Percentiles rank a stretch among this genome's conserved stretches.
phyloP scores from a whole-genome alignment of 495 filamentous ascomycete species.

The Aspergillus sclerotioniger region DNA sequence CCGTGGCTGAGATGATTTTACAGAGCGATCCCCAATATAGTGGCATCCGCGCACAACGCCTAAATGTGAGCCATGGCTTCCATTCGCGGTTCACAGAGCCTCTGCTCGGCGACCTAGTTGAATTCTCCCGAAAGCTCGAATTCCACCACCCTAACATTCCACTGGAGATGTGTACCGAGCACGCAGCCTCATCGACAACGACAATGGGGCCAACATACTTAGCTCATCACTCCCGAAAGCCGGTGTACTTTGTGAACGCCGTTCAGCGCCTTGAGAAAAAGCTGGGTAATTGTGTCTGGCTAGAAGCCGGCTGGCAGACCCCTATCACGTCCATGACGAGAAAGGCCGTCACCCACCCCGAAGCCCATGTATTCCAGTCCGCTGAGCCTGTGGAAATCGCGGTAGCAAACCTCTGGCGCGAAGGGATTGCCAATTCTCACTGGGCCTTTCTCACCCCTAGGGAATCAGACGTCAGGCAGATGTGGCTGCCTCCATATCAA shows the following conservation, averaged over 20 bases:
- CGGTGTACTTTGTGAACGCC: background rate
- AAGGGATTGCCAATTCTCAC: background rate
- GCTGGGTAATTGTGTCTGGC: background rate
- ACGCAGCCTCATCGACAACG: background rate
- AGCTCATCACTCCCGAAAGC: background rate
- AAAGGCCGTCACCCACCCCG: background rate
- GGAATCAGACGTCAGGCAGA: background rate
- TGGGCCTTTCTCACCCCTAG: background rate
- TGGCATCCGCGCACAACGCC: background rate
- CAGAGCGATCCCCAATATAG: background rate
- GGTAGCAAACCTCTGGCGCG: background rate
- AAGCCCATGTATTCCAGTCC: background rate
- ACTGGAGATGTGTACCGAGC: background rate
- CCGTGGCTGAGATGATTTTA: background rate
- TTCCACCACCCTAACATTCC: background rate
- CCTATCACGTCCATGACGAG: background rate
- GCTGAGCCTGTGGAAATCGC: background rate
- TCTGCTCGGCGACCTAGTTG: background rate
- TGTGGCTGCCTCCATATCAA: background rate
- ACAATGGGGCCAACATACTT: background rate
- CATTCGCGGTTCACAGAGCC: background rate
- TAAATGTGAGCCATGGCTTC: background rate
- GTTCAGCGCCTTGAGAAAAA: background rate
- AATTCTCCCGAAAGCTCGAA: background rate
- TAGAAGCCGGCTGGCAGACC: background rate